Base-by-base conservation (phyloP, 1,139 yeast genomes). In the Lizanozyma gosingica region DNA sequence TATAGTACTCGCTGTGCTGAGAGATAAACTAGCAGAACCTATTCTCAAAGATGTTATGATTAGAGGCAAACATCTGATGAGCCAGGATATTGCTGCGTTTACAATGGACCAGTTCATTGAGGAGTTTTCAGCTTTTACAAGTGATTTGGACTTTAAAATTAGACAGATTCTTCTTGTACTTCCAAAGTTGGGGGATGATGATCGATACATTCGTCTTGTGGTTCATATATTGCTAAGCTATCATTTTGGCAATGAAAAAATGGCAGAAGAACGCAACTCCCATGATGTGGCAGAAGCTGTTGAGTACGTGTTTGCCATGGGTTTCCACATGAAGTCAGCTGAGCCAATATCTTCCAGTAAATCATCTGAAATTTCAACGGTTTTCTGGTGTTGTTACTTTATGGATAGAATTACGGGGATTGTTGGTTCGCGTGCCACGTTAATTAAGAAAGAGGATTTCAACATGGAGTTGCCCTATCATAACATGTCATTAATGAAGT, bases 131-230 rank as follows among this genome's bases (percentile, higher is more conserved):
- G 42, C 45, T 36, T 60, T 61, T 39, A 45, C 55, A 37, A 48
- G 55, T 11, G 63, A 56, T n/a, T 50, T 64, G 37, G 68, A 64
- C 36, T 51, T 51, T 42, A 65, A 64, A 43, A 56, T 62, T 6
- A 47, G 69, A 15, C 68, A 63, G 43, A 40, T 63, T n/a, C 39
- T 54, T 14, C 40, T 51, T 11, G 41, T 56, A 2, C 41, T 54
- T 33, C 64, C 66, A 1, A 67, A 65, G 41, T 46, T 67, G 18
- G 71, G 71, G 3, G 69, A 65, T 41, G 57, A 57, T 34, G 69
- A 66, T 40, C 62, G 61, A 43, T 50, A 63, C n/a, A 47, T 57
- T 2, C 42, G 63, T 32, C 46, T 64, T 38, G 52, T 57, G 2
- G 59, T 63, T 1, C 58, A 53, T 49, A 44, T 60, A 16, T 50